A percentile compares a stretch with the other conserved stretches of the same genome.
These are phyloP conservation scores for Gossypium rotundifolium DNA, from an alignment of 345 rosid species.

Conservation along the genomic window DNA sequence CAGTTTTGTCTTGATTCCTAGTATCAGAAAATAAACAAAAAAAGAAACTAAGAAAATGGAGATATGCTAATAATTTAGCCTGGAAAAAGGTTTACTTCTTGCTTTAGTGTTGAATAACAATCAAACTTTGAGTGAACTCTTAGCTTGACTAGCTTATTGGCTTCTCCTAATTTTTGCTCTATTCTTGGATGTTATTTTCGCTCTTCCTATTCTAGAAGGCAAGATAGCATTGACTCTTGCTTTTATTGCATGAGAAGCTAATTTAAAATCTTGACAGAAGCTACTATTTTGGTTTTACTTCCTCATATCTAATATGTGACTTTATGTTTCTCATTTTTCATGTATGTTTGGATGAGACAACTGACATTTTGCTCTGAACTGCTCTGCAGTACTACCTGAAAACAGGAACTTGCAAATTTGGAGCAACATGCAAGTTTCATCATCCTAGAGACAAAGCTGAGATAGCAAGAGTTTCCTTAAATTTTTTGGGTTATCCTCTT, in stretches of 20 bases:
- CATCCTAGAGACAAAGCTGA: conserved; percentile 98
- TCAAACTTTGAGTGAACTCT: background rate
- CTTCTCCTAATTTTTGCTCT: background rate
- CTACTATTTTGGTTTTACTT: conserved; percentile 7
- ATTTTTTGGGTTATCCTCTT: conserved; percentile 84
- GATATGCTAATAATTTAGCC: background rate
- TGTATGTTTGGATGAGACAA: background rate
- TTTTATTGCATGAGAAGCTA: background rate
- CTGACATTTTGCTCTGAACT: conserved; percentile 22
- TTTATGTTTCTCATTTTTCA: background rate
- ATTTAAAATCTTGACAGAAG: background rate
- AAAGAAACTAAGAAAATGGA: background rate
- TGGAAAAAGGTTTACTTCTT: background rate
- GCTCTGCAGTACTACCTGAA: conserved; percentile 74
- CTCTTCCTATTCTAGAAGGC: background rate
- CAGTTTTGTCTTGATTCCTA: background rate
- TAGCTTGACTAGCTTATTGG: background rate
- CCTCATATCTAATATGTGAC: background rate
- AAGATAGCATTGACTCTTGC: background rate
- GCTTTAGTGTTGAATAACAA: background rate
- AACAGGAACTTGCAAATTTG: conserved; percentile 98
- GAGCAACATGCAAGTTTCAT: conserved; percentile 97
- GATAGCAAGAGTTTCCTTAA: conserved; percentile 75
- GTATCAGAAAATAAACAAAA: background rate
- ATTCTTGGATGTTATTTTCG: background rate